Evolutionary conservation across 495 filamentous ascomycete species (phyloP).

Genomic region (Parathielavia appendiculata): DNA sequence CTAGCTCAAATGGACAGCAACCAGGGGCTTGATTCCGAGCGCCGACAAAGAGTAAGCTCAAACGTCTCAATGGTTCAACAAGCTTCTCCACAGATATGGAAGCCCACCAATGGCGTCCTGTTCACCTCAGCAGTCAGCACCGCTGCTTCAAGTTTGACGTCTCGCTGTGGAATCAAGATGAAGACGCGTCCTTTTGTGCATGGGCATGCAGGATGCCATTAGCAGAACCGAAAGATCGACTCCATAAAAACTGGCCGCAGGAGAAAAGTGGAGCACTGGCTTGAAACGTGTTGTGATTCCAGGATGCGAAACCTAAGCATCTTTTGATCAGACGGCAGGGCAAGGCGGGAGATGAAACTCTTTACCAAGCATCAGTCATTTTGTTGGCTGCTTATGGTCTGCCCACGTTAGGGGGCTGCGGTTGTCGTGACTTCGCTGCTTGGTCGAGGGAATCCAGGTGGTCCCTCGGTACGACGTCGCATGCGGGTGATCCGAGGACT

Average conservation of each 20-base stretch:
- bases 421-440: no score
- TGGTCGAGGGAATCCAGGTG: conserved; percentile 17
- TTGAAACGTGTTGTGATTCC: conserved; percentile 19
- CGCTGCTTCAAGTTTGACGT: neutral
- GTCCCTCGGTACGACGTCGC: conserved; percentile 21
- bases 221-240: conserved; percentile 3
- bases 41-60: neutral
- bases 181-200: conserved; percentile 4
- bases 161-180: neutral
- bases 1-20: neutral
- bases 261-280: no score
- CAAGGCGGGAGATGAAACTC: conserved; percentile 16
- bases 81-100: neutral
- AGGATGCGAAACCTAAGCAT: conserved; percentile 17
- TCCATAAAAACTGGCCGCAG: neutral
- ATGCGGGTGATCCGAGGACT: conserved; percentile 15
- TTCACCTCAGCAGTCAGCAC: neutral
- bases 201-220: neutral
- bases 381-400: conserved; percentile 9
- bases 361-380: neutral
- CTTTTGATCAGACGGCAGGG: conserved; percentile 8
- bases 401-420: no score
- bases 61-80: neutral
- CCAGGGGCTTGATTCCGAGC: neutral
- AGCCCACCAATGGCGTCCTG: neutral